phyloP scores from a whole-genome alignment of 495 filamentous ascomycete genomes.

The Aspergillus ellipticus region DNA sequence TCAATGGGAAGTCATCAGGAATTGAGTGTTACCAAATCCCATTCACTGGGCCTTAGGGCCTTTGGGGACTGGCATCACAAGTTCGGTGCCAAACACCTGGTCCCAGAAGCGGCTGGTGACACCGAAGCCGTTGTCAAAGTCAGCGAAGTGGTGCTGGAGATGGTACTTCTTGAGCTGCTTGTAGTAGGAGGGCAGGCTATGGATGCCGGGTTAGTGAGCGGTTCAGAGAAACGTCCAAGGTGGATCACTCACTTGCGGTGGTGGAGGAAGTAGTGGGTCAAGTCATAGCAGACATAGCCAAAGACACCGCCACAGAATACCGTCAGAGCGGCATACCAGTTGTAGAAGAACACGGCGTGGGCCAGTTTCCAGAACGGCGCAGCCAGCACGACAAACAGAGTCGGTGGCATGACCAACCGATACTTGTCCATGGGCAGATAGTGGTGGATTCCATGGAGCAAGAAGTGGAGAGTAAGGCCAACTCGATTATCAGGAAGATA shows the following conservation, averaged over 20 bases:
- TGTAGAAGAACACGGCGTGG: slow-evolving; percentile 74
- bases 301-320: slow-evolving; percentile 90
- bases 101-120: slow-evolving; percentile 99
- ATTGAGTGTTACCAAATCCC: not conserved
- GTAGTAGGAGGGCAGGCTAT: slow-evolving; percentile 77
- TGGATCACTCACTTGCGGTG: slow-evolving; percentile 68
- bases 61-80: slow-evolving; percentile 46
- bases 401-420: slow-evolving; percentile 94
- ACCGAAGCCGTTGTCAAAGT: slow-evolving; percentile 96
- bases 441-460: slow-evolving; percentile 96
- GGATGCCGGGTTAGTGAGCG: slow-evolving; percentile 16
- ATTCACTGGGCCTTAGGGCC: slow-evolving; percentile 55
- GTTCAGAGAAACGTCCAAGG: not conserved
- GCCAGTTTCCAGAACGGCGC: slow-evolving; percentile 92
- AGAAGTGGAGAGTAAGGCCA: slow-evolving; percentile 84
- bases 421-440: slow-evolving; percentile 98
- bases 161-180: slow-evolving; percentile 93
- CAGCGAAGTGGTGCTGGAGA: slow-evolving; percentile 92
- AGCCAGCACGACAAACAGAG: slow-evolving; percentile 80
- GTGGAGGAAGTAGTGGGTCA: slow-evolving; percentile 99
- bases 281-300: slow-evolving; percentile 92
- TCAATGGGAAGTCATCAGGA: not conserved
- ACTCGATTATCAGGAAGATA: slow-evolving; percentile 89
- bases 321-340: slow-evolving; percentile 75
- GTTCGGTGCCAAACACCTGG: slow-evolving; percentile 80